Percentiles rank a stretch among this genome's conserved stretches.
Conservation (phyloP, 352 stramenopile genomes). For the Globisporangium mamillatum region DNA sequence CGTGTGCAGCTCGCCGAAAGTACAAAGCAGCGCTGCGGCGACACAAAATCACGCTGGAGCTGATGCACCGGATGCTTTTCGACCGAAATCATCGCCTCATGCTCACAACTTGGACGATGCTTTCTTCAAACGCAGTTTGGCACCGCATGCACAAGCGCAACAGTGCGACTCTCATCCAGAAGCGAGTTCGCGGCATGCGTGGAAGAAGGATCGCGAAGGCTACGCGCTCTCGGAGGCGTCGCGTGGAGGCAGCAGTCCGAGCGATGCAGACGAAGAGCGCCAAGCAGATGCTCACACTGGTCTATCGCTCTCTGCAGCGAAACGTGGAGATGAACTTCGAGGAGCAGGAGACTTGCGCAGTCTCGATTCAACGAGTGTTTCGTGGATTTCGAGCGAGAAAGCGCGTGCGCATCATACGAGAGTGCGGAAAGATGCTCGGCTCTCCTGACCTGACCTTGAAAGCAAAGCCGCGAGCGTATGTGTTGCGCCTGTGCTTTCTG, state of each 20-base stretch:
- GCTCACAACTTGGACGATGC: conserved; percentile 30
- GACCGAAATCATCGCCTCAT: conserved; percentile 32
- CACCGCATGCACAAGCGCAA: conserved; percentile 41
- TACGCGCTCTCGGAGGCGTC: conserved; percentile 32
- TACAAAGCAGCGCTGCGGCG: conserved; percentile 39
- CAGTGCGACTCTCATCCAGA: conserved; percentile 51
- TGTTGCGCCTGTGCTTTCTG: conserved; percentile 56
- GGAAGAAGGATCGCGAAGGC: conserved; percentile 32
- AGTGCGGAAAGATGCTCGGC: conserved; percentile 40
- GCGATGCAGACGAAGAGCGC: conserved; percentile 33
- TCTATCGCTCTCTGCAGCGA: conserved; percentile 29
- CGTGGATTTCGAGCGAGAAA: conserved; percentile 41
- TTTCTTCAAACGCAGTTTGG: conserved; percentile 50
- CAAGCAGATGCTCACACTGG: conserved; percentile 29
- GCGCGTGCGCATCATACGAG: conserved; percentile 28
- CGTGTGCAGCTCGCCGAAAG: conserved; percentile 27
- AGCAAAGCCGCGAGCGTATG: conserved; percentile 31
- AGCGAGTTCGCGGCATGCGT: conserved; percentile 41
- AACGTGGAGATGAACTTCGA: conserved; percentile 36
- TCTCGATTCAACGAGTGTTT: conserved; percentile 44
- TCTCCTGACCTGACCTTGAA: conserved; percentile 32
- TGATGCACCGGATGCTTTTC: conserved; percentile 48
- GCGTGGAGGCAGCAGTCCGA: conserved; percentile 29
- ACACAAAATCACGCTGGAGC: conserved; percentile 40
- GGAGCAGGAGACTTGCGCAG: conserved; percentile 19